Conservation (phyloP, 371 early-diverging fungal species). For the Mucor irregularis region DNA sequence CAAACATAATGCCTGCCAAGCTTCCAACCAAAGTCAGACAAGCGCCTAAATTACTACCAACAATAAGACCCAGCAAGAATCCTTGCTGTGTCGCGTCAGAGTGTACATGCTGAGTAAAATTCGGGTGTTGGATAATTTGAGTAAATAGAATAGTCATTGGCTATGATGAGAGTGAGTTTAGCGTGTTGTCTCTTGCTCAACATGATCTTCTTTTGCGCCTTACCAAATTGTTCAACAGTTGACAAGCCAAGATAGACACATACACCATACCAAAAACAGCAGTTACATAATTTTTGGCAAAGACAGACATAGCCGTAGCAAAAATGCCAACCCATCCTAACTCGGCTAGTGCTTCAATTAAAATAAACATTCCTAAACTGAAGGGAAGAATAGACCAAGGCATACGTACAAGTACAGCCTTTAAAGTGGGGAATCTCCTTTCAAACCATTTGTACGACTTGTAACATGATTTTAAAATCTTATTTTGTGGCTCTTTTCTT, state of each 20-base stretch:
- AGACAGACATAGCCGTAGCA: conserved; percentile 54
- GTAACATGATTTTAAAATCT: not conserved
- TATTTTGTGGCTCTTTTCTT: not conserved
- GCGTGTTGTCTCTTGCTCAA: not conserved
- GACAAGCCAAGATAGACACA: conserved; percentile 70
- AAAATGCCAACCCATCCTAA: conserved; percentile 73
- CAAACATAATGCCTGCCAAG: conserved; percentile 81
- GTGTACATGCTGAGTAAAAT: conserved; percentile 44
- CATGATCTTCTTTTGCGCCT: not conserved
- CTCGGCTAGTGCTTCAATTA: conserved; percentile 68
- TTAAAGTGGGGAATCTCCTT: conserved; percentile 43
- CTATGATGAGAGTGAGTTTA: not conserved
- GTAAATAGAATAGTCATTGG: conserved; percentile 85
- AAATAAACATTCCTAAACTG: conserved; percentile 81
- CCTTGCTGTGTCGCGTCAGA: conserved; percentile 50
- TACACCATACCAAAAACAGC: conserved; percentile 67
- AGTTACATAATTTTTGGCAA: conserved; percentile 56
- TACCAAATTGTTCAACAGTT: conserved; percentile 74
- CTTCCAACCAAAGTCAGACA: conserved; percentile 73
- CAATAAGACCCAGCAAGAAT: conserved; percentile 70
- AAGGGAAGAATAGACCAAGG: conserved; percentile 81
- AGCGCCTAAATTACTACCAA: conserved; percentile 82
- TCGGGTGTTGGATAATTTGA: conserved; percentile 68
- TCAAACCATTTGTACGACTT: conserved; percentile 7
- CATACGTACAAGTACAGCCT: conserved; percentile 59